These are phyloP conservation scores for Pyrenophora seminiperda DNA, from an alignment of 2,329 filamentous ascomycete species.

Conservation along the genomic window DNA sequence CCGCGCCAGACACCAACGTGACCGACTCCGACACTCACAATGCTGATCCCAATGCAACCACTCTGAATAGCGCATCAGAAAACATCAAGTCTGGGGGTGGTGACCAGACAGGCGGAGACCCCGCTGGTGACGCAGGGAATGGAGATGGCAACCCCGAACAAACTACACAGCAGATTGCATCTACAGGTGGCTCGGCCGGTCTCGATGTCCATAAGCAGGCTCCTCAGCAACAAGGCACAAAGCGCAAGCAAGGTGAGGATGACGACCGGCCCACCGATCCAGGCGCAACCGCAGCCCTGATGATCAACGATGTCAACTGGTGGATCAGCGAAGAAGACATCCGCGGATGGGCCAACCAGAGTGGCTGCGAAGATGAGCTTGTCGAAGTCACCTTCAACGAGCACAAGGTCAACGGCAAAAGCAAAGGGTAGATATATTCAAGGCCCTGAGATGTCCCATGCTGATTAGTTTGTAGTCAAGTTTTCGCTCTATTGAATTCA, in stretches of 20 bases:
- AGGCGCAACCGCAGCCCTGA: conserved; percentile 70
- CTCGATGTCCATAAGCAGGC: conserved; percentile 50
- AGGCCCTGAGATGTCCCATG: not conserved
- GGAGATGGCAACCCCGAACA: conserved; percentile 33
- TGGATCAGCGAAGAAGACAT: conserved; percentile 93
- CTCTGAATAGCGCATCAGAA: conserved; percentile 17
- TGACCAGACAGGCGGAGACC: conserved; percentile 28
- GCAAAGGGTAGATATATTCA: conserved; percentile 75
- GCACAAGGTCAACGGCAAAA: conserved; percentile 98
- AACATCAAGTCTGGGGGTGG: conserved; percentile 16
- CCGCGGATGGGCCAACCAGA: conserved; percentile 80
- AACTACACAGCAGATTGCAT: conserved; percentile 51
- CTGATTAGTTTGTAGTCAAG: conserved; percentile 59
- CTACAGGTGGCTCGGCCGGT: conserved; percentile 49
- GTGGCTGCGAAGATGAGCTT: conserved; percentile 80
- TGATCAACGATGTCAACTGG: conserved; percentile 92
- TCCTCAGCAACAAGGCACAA: conserved; percentile 61
- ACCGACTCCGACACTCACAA: conserved; percentile 30
- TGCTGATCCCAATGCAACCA: conserved; percentile 41
- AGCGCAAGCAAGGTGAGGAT: conserved; percentile 63
- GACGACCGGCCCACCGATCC: conserved; percentile 62
- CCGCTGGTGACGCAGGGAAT: conserved; percentile 27
- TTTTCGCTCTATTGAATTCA: conserved; percentile 82
- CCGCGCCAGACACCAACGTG: conserved; percentile 29
- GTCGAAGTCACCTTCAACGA: conserved; percentile 96